A percentile compares a stretch with the other conserved stretches of the same genome.
These are phyloP conservation scores for Fusarium siculi DNA, from an alignment of 2,329 filamentous ascomycete genomes.

Conservation along the genomic window DNA sequence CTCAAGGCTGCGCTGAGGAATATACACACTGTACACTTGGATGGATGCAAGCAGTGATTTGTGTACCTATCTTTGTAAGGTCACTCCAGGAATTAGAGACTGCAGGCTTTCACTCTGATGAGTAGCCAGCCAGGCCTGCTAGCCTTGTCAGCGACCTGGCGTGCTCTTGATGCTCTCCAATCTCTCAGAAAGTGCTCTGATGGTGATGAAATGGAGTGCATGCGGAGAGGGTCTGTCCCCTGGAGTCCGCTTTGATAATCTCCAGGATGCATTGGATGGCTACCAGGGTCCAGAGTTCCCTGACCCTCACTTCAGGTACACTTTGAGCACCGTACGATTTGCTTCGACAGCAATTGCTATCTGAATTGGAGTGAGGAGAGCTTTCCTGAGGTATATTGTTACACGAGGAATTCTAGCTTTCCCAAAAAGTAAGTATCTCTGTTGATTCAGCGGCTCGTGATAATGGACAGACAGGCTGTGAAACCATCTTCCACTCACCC, in stretches of 20 bases:
- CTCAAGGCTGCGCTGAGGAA: conserved; percentile 43
- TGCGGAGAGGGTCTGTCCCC: conserved; percentile 23
- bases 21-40: conserved; percentile 40
- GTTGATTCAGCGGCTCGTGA: not conserved
- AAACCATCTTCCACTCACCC: not conserved
- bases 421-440: too few species aligned
- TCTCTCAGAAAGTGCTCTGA: conserved; percentile 18
- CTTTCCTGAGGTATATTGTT: not conserved
- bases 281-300: conserved; percentile 12
- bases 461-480: not conserved
- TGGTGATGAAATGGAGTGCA: conserved; percentile 24
- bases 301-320: conserved; percentile 15
- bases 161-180: conserved; percentile 7
- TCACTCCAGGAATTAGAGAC: not conserved
- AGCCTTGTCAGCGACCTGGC: conserved; percentile 3
- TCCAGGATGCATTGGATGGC: conserved; percentile 18
- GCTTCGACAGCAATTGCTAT: not conserved
- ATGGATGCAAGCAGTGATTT: conserved; percentile 12
- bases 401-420: not conserved
- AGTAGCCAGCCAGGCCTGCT: conserved; percentile 2
- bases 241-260: conserved; percentile 27
- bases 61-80: conserved; percentile 5
- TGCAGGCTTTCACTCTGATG: not conserved
- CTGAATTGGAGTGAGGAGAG: not conserved
- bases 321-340: not conserved